Evolutionary conservation across 2,329 filamentous ascomycete species (phyloP).

Genomic region (Colletotrichum chlorophyti): DNA sequence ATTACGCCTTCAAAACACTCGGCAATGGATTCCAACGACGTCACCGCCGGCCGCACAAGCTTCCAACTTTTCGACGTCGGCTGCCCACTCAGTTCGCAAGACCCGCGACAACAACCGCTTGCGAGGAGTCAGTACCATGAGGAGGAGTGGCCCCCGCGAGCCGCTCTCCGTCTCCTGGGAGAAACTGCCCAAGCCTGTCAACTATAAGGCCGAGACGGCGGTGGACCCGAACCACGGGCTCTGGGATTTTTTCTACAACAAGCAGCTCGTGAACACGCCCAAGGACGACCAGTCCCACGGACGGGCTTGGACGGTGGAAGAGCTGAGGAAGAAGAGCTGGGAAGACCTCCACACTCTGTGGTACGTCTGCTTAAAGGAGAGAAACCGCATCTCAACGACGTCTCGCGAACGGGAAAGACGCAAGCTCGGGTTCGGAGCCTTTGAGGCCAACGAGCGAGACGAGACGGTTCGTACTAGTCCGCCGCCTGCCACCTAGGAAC

Average conservation of each 20-base stretch:
- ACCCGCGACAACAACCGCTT: conserved; percentile 78
- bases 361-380: conserved; percentile 93
- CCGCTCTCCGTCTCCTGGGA: conserved; percentile 77
- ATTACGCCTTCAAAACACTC: conserved; percentile 29
- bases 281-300: conserved; percentile 76
- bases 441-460: conserved; percentile 70
- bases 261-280: conserved; percentile 74
- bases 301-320: conserved; percentile 82
- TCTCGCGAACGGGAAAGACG: conserved; percentile 71
- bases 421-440: conserved; percentile 75
- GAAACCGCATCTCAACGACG: conserved; percentile 87
- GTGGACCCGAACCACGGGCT: conserved; percentile 82
- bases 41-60: background rate
- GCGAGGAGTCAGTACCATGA: conserved; percentile 83
- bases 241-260: conserved; percentile 86
- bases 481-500: too few species aligned
- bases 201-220: conserved; percentile 63
- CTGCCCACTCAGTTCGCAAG: conserved; percentile 54
- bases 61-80: conserved; percentile 61
- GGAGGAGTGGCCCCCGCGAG: conserved; percentile 76
- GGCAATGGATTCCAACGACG: conserved; percentile 8
- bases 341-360: conserved; percentile 91
- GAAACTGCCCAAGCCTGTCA: conserved; percentile 75
- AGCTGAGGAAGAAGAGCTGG: conserved; percentile 90
- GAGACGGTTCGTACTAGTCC: conserved; percentile 61